These are phyloP conservation scores for Aureobasidium subglaciale DNA, from an alignment of 2,329 filamentous ascomycete genomes.

Conservation along the genomic window DNA sequence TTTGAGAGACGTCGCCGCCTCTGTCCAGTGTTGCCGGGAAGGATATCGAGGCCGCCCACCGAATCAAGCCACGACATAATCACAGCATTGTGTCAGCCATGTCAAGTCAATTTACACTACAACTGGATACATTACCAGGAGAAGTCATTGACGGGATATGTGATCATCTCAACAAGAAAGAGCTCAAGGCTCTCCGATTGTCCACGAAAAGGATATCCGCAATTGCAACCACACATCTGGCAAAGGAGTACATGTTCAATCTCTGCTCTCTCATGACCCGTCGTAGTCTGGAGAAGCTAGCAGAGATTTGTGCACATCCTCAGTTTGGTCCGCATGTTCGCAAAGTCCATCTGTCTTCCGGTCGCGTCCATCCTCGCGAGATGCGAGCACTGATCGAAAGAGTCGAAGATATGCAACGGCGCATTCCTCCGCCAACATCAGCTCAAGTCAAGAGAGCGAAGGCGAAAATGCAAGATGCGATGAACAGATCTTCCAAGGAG, in stretches of 20 bases:
- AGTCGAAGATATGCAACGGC: slow-evolving; percentile 1
- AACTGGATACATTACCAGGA: background rate
- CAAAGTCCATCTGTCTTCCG: background rate
- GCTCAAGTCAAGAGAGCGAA: slow-evolving; percentile 1
- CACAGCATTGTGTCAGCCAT: too few species aligned
- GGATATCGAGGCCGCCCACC: too few species aligned
- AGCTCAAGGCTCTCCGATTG: background rate
- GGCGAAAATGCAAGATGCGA: slow-evolving; percentile 1
- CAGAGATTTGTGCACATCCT: background rate
- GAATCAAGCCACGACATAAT: too few species aligned
- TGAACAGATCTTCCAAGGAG: slow-evolving; percentile 4
- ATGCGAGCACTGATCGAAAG: background rate
- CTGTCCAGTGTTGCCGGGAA: too few species aligned
- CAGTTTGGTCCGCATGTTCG: background rate
- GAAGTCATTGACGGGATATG: background rate
- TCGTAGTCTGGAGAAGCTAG: background rate
- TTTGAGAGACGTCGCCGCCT: too few species aligned
- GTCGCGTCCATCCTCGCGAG: background rate
- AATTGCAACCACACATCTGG: background rate
- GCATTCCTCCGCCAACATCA: background rate
- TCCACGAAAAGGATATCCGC: background rate
- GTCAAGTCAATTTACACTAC: background rate
- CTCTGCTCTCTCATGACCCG: slow-evolving; percentile 7
- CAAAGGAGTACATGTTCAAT: slow-evolving; percentile 6
- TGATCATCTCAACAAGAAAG: background rate